A percentile compares a stretch with the other conserved stretches of the same genome.
phyloP scores from a whole-genome alignment of 1,139 yeast genomes.

The Scheffersomyces illinoinensis region DNA sequence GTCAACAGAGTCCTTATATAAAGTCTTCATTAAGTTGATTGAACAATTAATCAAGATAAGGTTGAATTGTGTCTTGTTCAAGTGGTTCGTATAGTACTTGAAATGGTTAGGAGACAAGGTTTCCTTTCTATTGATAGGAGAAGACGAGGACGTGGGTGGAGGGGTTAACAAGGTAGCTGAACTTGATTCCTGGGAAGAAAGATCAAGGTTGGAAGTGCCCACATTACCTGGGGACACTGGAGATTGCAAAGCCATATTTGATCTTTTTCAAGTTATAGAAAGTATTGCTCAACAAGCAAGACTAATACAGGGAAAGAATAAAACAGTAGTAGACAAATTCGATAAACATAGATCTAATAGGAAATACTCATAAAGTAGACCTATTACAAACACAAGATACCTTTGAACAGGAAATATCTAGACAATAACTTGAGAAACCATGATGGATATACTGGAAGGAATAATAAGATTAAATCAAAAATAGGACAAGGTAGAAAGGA shows the following conservation, averaged over 20 bases:
- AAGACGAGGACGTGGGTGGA: slow-evolving; percentile 16
- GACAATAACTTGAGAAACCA: not conserved
- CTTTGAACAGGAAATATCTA: not conserved
- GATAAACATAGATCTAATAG: not conserved
- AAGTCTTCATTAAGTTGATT: slow-evolving; percentile 36
- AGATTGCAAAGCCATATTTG: slow-evolving; percentile 9
- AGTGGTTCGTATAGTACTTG: slow-evolving; percentile 40
- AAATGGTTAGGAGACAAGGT: slow-evolving; percentile 35
- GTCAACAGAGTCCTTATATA: slow-evolving; percentile 27
- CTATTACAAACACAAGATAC: not conserved
- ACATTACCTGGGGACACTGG: slow-evolving; percentile 9
- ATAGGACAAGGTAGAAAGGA: not conserved
- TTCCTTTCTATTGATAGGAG: slow-evolving; percentile 13
- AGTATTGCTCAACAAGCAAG: not conserved
- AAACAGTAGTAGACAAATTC: not conserved
- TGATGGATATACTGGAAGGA: not conserved
- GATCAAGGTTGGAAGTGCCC: slow-evolving; percentile 1
- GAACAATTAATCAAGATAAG: slow-evolving; percentile 40
- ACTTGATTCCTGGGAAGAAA: slow-evolving; percentile 2
- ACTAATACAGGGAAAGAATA: not conserved
- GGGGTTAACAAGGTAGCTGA: slow-evolving; percentile 13
- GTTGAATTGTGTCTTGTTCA: slow-evolving; percentile 46
- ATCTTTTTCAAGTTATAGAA: not conserved
- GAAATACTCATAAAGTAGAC: not conserved
- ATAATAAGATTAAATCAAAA: not conserved